Base-by-base conservation (phyloP, 2,329 filamentous ascomycete species). In the Remersonia thermophila region DNA sequence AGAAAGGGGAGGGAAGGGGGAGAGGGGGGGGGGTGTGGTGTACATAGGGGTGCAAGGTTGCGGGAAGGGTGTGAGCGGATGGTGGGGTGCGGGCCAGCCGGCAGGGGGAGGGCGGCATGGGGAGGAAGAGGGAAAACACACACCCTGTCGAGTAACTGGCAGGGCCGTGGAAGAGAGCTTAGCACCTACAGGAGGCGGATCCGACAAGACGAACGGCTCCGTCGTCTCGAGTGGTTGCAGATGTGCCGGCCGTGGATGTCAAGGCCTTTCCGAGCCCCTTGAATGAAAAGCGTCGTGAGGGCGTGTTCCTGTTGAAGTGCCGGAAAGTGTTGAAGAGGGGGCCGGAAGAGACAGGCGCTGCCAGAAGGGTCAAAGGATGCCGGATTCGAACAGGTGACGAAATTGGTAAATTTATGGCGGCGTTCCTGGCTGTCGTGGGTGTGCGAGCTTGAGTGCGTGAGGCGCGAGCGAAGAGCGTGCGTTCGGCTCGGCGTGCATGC, bases 341-440 rank as follows among this genome's bases (percentile, higher is more conserved):
- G 41, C 44, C 55, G 53, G 56, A 50, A 37, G 40, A 43, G 50
- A 40, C 29, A 41, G 35, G 54, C 52, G 46, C n/a, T 45, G 54
- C 54, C 53, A 53, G 59, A 55, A 52, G 59, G 57, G 50, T 56
- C 50, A 59, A 59, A 53, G 57, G 59, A 63, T 56, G 46, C 45
- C 55, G 50, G 49, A 53, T 54, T 51, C 48, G 53, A 56, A 45
- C 53, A 56, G 11, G 44, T 42, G 44, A 42, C 33, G 39, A 44
- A 45, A 43, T 50, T 48, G 52, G 47, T 51, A 49, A 49, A 40
- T 52, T 43, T 45, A 15, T 39, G n/a, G 35, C 43, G 46, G 34
- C 37, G 46, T 48, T 48, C 46, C 46, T 50, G 47, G 41, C 46
- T 51, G 46, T 42, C 40, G 29, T 32, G 33, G 42, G 41, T 50